These are phyloP conservation scores for Claviceps africana DNA, from an alignment of 2,329 filamentous ascomycete species.

Conservation along the genomic window DNA sequence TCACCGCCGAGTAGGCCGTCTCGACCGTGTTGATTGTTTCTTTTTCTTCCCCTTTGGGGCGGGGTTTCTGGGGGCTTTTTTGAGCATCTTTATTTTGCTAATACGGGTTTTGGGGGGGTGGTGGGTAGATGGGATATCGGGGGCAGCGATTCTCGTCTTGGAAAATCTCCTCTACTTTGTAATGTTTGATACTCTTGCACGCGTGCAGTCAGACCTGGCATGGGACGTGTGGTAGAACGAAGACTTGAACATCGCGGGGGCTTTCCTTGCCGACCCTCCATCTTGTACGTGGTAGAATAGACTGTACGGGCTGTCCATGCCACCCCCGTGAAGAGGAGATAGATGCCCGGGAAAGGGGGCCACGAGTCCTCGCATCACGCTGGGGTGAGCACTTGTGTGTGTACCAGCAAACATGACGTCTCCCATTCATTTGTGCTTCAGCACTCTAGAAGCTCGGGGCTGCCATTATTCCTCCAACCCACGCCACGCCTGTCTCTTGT, in stretches of 20 bases:
- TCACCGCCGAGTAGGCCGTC: constrained; percentile 30
- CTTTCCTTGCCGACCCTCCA: too few relatives aligned
- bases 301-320: too few relatives aligned
- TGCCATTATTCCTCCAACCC: not conserved
- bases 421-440: not conserved
- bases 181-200: not conserved
- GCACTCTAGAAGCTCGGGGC: not conserved
- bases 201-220: constrained; percentile 6
- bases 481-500: not conserved
- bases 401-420: not conserved
- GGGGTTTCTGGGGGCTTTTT: too few relatives aligned
- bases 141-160: not conserved
- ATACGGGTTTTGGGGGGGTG: too few relatives aligned
- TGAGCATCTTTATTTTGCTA: too few relatives aligned
- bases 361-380: not conserved
- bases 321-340: not conserved
- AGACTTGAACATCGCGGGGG: too few relatives aligned
- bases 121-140: too few relatives aligned
- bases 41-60: too few relatives aligned
- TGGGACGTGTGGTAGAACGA: not conserved
- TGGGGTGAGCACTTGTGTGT: not conserved
- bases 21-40: not conserved
- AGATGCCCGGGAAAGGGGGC: not conserved
- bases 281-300: too few relatives aligned
- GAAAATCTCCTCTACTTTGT: not conserved